A percentile compares a stretch with the other conserved stretches of the same genome.
Evolutionary conservation across 441 rosid genomes (phyloP).

Genomic region (Eruca vesicaria): DNA sequence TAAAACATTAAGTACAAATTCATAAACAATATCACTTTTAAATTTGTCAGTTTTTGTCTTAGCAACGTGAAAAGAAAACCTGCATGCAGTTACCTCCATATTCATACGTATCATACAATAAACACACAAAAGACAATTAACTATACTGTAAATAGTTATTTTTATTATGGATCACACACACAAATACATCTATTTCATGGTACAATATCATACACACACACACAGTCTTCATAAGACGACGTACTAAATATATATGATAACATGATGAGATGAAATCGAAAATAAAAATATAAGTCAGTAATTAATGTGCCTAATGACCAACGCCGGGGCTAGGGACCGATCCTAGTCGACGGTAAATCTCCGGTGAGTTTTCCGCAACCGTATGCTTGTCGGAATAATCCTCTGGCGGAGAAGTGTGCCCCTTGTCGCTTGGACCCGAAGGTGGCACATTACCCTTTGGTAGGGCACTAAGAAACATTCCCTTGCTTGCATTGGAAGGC

Average conservation of each 20-base stretch:
- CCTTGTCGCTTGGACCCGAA: conserved; percentile 34
- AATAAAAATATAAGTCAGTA: background rate
- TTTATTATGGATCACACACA: background rate
- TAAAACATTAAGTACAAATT: too few species aligned
- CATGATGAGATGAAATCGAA: background rate
- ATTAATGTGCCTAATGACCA: conserved; percentile 28
- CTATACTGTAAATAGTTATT: background rate
- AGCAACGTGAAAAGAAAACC: background rate
- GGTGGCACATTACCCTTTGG: conserved; percentile 38
- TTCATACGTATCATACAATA: background rate
- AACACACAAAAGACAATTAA: background rate
- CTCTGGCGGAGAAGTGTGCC: conserved; percentile 31
- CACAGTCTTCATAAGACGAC: background rate
- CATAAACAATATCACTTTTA: too few species aligned
- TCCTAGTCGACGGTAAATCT: conserved; percentile 15
- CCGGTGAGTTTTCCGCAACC: conserved; percentile 18
- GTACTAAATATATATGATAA: background rate
- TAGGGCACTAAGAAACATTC: conserved; percentile 28
- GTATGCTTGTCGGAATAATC: conserved; percentile 8
- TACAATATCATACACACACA: background rate
- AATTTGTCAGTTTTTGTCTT: too few species aligned
- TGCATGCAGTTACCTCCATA: background rate
- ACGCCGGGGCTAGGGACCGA: conserved; percentile 40
- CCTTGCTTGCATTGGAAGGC: conserved; percentile 29
- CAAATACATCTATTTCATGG: background rate